Evolutionary conservation across 371 early-diverging fungal species (phyloP).

Genomic region (Mucor plumbeus): DNA sequence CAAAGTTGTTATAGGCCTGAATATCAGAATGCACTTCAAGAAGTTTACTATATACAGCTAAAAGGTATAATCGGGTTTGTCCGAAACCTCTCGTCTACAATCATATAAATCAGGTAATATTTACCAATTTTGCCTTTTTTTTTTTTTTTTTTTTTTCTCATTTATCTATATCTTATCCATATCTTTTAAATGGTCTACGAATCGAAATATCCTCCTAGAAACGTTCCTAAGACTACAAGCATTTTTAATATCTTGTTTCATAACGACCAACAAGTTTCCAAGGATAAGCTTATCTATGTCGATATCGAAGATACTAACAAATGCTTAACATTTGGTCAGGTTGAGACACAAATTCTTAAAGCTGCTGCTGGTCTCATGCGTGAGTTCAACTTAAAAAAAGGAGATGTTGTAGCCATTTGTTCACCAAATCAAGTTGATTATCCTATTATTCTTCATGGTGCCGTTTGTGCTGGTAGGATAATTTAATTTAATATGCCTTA

Average conservation of each 20-base stretch:
- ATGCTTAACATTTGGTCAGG: constrained; percentile 13
- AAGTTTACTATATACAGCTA: constrained; percentile 1
- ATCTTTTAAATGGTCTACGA: neutral
- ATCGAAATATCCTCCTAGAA: neutral
- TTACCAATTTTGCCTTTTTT: neutral
- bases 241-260: constrained; percentile 4
- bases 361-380: constrained; percentile 13
- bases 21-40: neutral
- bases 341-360: constrained; percentile 9
- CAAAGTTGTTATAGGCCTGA: neutral
- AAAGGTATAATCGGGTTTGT: neutral
- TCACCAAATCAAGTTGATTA: constrained; percentile 58
- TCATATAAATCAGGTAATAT: neutral
- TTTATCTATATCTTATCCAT: neutral
- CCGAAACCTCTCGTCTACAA: neutral
- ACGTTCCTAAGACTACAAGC: neutral
- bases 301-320: constrained; percentile 5
- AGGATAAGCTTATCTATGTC: constrained; percentile 12
- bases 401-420: constrained; percentile 69
- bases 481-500: neutral
- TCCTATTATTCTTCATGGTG: constrained; percentile 16
- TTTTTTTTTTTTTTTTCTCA: neutral
- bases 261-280: neutral
- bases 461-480: constrained; percentile 28
- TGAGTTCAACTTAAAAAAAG: constrained; percentile 43